phyloP scores from a whole-genome alignment of 441 rosid species.

The Populus tomentosa region DNA sequence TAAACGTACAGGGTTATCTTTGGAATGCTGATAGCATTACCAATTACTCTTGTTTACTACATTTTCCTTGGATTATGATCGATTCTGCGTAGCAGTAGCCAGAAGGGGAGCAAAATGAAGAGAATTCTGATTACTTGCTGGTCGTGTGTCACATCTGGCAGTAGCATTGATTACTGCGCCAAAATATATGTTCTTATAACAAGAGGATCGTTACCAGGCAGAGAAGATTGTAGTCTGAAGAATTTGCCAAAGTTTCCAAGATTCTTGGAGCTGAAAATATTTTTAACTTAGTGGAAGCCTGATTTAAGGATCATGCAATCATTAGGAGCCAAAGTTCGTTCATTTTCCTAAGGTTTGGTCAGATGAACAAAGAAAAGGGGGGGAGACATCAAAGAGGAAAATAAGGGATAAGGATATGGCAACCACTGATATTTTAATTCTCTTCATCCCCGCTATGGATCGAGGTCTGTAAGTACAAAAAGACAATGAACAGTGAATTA shows the following conservation, averaged over 20 bases:
- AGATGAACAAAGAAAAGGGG: neutral
- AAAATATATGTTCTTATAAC: neutral
- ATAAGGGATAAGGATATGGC: slow-evolving; percentile 11
- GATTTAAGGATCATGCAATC: slow-evolving; percentile 43
- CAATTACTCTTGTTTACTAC: slow-evolving; percentile 73
- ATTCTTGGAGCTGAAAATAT: slow-evolving; percentile 39
- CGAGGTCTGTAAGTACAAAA: slow-evolving; percentile 19
- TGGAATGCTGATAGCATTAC: slow-evolving; percentile 75
- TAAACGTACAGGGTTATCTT: slow-evolving; percentile 53
- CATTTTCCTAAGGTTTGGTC: slow-evolving; percentile 16
- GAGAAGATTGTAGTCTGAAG: slow-evolving; percentile 23
- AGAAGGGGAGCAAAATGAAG: slow-evolving; percentile 20
- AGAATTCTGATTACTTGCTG: slow-evolving; percentile 22
- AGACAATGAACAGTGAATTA: slow-evolving; percentile 16
- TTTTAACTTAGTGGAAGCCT: slow-evolving; percentile 21
- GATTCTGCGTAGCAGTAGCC: neutral
- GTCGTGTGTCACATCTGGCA: slow-evolving; percentile 5
- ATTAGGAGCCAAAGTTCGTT: slow-evolving; percentile 36
- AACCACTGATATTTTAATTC: slow-evolving; percentile 16
- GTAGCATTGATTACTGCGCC: slow-evolving; percentile 4
- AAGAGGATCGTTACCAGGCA: slow-evolving; percentile 12
- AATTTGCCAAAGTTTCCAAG: slow-evolving; percentile 30
- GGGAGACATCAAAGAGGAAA: slow-evolving; percentile 38
- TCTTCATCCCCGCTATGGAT: slow-evolving; percentile 15
- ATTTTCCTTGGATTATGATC: slow-evolving; percentile 71